phyloP scores from a whole-genome alignment of 2,329 filamentous ascomycete genomes.

The Nigrospora oryzae region DNA sequence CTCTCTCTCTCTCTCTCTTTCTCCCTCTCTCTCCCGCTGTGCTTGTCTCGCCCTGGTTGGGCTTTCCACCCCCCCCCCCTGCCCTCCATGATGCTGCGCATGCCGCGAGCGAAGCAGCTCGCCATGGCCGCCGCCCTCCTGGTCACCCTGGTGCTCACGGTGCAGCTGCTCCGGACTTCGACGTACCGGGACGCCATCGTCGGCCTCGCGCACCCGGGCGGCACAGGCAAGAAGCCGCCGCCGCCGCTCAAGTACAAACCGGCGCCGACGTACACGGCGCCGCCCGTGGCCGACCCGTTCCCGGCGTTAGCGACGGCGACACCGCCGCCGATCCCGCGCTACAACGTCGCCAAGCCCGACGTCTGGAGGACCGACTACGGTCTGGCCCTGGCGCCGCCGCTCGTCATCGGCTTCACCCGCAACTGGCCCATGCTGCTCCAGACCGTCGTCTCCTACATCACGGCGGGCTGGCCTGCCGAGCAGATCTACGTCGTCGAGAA shows the following conservation, averaged over 20 bases:
- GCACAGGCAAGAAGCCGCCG: too few species aligned
- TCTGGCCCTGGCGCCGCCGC: constrained; percentile 32
- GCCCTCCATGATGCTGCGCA: too few species aligned
- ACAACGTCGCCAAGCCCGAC: constrained; percentile 31
- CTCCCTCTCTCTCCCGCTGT: too few species aligned
- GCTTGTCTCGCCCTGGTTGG: too few species aligned
- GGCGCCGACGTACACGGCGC: constrained; percentile 21
- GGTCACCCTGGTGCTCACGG: too few species aligned
- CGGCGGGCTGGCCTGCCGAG: constrained; percentile 47
- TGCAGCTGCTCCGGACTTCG: too few species aligned
- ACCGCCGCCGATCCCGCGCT: constrained; percentile 31
- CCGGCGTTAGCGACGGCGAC: constrained; percentile 25
- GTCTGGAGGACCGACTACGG: constrained; percentile 26
- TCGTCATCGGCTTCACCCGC: constrained; percentile 52
- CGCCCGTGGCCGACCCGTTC: constrained; percentile 32
- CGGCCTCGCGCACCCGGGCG: too few species aligned
- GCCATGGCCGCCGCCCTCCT: too few species aligned
- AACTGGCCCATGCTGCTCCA: constrained; percentile 47
- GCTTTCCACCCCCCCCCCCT: too few species aligned
- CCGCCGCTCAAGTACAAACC: constrained; percentile 18
- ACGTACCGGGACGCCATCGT: too few species aligned
- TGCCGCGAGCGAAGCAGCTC: too few species aligned
- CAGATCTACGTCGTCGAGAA: constrained; percentile 54
- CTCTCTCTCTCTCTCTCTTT: too few species aligned
- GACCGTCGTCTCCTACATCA: constrained; percentile 46